phyloP scores from a whole-genome alignment of 371 early-diverging fungal species.

The Gilbertella persicaria region DNA sequence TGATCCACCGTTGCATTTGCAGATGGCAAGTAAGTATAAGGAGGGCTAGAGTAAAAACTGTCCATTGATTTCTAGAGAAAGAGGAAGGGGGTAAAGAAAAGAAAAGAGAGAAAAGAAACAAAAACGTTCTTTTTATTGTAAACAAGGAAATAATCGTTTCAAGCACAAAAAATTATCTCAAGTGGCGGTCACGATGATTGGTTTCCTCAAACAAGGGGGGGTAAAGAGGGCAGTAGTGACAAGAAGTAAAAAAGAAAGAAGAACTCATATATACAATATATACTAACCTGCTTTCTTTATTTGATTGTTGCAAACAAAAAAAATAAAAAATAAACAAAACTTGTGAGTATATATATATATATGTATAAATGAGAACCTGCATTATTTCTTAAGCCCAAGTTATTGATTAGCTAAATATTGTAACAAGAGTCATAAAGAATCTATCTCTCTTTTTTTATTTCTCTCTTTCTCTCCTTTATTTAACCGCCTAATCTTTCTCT shows the following conservation, averaged over 20 bases:
- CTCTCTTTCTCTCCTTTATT: not conserved
- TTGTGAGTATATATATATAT: not conserved
- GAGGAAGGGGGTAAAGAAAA: not conserved
- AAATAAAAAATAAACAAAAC: not conserved
- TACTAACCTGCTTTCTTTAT: slow-evolving; percentile 11
- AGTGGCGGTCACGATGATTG: slow-evolving; percentile 24
- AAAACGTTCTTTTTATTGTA: slow-evolving; percentile 2
- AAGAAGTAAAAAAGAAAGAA: slow-evolving; percentile 2
- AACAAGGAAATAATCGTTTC: slow-evolving; percentile 9
- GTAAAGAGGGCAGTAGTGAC: not conserved
- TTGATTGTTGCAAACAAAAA: slow-evolving; percentile 1
- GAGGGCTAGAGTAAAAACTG: slow-evolving; percentile 20
- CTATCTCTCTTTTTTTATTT: not conserved
- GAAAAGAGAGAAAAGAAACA: slow-evolving; percentile 1
- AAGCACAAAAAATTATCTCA: slow-evolving; percentile 5
- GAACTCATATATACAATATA: not conserved
- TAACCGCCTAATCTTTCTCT: not conserved
- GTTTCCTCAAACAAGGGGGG: slow-evolving; percentile 9
- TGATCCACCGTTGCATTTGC: not conserved
- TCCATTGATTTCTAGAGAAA: slow-evolving; percentile 9
- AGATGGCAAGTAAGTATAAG: slow-evolving; percentile 17
- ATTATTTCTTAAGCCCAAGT: not conserved
- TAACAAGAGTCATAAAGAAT: no score
- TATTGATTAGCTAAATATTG: no score
- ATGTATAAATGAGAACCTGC: not conserved